Percentiles rank a stretch among this genome's conserved stretches.
phyloP scores from a whole-genome alignment of 2,329 filamentous ascomycete species.

The Drechslerella stenobrocha region DNA sequence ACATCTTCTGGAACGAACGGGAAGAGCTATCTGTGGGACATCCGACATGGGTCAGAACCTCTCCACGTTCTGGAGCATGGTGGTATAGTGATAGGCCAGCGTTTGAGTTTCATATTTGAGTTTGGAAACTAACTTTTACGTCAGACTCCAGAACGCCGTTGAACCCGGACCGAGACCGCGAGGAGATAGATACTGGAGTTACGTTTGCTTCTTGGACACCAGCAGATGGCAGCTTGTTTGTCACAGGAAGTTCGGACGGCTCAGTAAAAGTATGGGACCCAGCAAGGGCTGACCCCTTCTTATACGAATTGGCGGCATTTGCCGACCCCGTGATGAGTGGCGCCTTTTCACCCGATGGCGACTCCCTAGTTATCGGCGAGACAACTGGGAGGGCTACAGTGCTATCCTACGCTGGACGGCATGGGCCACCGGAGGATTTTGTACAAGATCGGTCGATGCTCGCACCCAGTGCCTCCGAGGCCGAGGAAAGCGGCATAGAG shows the following conservation, averaged over 20 bases:
- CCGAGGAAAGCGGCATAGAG: constrained; percentile 27
- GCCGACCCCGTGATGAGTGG: constrained; percentile 51
- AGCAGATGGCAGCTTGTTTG: constrained; percentile 28
- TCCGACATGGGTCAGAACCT: constrained; percentile 19
- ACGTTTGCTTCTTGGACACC: constrained; percentile 50
- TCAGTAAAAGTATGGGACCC: constrained; percentile 53
- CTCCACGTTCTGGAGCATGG: constrained; percentile 49
- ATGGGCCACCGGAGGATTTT: constrained; percentile 45
- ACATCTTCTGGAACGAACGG: constrained; percentile 51
- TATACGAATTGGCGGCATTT: constrained; percentile 50
- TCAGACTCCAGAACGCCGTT: constrained; percentile 38
- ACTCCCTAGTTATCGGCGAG: constrained; percentile 51
- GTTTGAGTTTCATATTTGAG: not conserved
- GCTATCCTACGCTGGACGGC: constrained; percentile 47
- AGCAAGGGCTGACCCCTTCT: constrained; percentile 47
- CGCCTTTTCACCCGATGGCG: constrained; percentile 50
- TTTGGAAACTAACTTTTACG: constrained; percentile 14
- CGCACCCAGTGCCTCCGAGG: constrained; percentile 48
- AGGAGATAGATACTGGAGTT: constrained; percentile 51
- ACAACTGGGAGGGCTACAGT: constrained; percentile 51
- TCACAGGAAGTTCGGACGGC: constrained; percentile 52
- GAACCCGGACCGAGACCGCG: constrained; percentile 39
- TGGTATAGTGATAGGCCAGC: constrained; percentile 24
- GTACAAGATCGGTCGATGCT: constrained; percentile 46
- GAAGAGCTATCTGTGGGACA: constrained; percentile 51